A percentile compares a stretch with the other conserved stretches of the same genome.
Conservation (phyloP, 495 filamentous ascomycete genomes). For the Thozetella sp. region DNA sequence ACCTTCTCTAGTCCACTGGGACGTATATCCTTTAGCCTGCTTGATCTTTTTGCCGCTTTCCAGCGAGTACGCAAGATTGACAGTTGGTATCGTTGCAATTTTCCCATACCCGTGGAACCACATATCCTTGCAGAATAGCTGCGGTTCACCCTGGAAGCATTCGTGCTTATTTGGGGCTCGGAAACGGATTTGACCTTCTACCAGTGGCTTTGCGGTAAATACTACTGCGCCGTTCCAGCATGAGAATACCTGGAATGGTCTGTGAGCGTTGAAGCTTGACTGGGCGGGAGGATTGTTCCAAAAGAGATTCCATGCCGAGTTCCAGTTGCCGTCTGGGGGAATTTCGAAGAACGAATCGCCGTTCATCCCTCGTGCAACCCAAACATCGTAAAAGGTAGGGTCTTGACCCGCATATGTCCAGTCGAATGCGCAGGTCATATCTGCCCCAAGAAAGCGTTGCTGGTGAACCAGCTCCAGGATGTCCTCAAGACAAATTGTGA, state of each 20-base stretch:
- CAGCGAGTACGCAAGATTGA: slow-evolving; percentile 41
- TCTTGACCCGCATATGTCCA: slow-evolving; percentile 36
- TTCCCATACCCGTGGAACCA: slow-evolving; percentile 37
- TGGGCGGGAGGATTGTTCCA: slow-evolving; percentile 30
- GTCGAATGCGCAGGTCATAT: slow-evolving; percentile 50
- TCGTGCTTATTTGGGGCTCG: slow-evolving; percentile 27
- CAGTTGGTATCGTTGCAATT: slow-evolving; percentile 37
- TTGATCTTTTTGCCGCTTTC: slow-evolving; percentile 32
- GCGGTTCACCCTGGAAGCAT: slow-evolving; percentile 43
- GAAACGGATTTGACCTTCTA: slow-evolving; percentile 32
- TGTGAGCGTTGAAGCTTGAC: slow-evolving; percentile 17
- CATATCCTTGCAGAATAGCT: slow-evolving; percentile 43
- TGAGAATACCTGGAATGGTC: slow-evolving; percentile 46
- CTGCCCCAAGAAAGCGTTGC: slow-evolving; percentile 32
- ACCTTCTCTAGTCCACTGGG: background rate
- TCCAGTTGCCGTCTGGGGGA: slow-evolving; percentile 34
- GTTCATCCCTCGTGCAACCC: slow-evolving; percentile 43
- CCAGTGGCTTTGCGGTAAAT: slow-evolving; percentile 9
- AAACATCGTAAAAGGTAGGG: slow-evolving; percentile 46
- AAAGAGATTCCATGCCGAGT: slow-evolving; percentile 37
- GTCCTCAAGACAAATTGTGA: slow-evolving; percentile 42
- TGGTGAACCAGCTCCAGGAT: slow-evolving; percentile 48
- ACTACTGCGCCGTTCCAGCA: slow-evolving; percentile 48
- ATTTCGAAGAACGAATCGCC: slow-evolving; percentile 48
- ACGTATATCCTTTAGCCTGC: slow-evolving; percentile 29